Base-by-base conservation (phyloP, 2,329 filamentous ascomycete species). In the Arthrobotrys megalospora region DNA sequence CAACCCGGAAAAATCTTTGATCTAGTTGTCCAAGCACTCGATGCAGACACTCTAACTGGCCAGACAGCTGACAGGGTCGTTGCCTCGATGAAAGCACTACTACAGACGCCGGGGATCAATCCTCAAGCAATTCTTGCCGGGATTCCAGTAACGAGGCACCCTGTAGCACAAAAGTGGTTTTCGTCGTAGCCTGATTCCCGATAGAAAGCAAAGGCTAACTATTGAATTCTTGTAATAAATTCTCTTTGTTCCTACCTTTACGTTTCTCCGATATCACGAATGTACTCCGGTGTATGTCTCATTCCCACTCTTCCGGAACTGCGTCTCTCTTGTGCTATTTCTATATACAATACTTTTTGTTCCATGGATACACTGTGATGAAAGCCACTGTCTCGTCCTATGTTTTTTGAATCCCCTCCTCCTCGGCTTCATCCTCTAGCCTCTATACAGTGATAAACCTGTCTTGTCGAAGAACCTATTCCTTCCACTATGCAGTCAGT, bases 31-130 rank as follows among this genome's bases (percentile, higher is more conserved):
- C 91, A 96, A 84, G 95, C 94, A 19, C 90, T 99, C 12, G 95
- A 97, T 83, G 92, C 93, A 5, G 93, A 97, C 83, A 95, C 94
- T 16, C 87, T 99, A 47, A 92, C 94, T 83, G 94, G 94, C 19
- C 90, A 94, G 83, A 94, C 92, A 19, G 93, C 93, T 28, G 89
- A 87, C 79, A 90, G 91, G 79, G 92, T 97, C 72, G 92, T 93
- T 36, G 87, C 87, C 52, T 91, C 93, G 1, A 92, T 92, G 41
- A 97, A 97, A 86, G 86, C 89, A 65, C 88, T 99, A 63, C 88
- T 97, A 47, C 88, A 90, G 78, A 88, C 89, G 34, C 91, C 93
- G 4, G 90, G 90, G 66, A 86, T 96, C 55, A 92, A 97, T 82
- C 90, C 92, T 1, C 90, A 90, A 78, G 91, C 92, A 80, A 87